Base-by-base conservation (phyloP, 2,329 filamentous ascomycete species). In the Curvularia hawaiiensis region DNA sequence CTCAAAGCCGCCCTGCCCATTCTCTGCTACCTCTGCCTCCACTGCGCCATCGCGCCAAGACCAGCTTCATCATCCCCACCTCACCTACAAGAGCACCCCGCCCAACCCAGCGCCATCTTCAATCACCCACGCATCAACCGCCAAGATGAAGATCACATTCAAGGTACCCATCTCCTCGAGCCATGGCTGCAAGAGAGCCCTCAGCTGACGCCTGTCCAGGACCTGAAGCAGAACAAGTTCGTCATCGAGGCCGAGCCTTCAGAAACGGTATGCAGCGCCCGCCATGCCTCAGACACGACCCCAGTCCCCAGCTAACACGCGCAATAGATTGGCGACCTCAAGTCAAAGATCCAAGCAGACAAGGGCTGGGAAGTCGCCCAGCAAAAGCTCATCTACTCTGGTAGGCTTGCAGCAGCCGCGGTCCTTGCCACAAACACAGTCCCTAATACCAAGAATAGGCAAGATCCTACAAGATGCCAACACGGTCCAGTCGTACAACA, bases 201-300 rank as follows among this genome's bases (percentile, higher is more conserved):
- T 4, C 35, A 59, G 59, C 70, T 74, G 18, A 75, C 61, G 68
- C 40, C 38, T 48, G 51, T 28, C 33, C 70, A 97, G 93, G 95
- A 99, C 83, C 85, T 99, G 74, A 98, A 97, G 84, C 95, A 98
- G 80, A 91, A 97, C 79, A 97, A 97, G 84, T 99, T 99, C 81
- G 88, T 89, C 74, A 90, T 99, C 83, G 94, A 98, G 69, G 91
- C 92, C 74, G 93, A 98, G 79, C 91, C 93, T 63, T 88, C 90
- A 65, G 93, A 97, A 77, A 90, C 91, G 78, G 93, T 97, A 88
- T 72, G 68, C 62, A 60, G 48, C 47, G 24, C 59, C 66, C 60
- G 58, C 65, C 62, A 52, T 53, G 60, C 54, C 63, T 56, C 30
- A 28, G 28, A 49, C 40, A 28, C 41, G 24, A 26, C 50, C 51